Evolutionary conservation across 2,329 filamentous ascomycete genomes (phyloP), one percentile per base, ranked within the genome.

Genomic region (Talaromyces sp.): DNA sequence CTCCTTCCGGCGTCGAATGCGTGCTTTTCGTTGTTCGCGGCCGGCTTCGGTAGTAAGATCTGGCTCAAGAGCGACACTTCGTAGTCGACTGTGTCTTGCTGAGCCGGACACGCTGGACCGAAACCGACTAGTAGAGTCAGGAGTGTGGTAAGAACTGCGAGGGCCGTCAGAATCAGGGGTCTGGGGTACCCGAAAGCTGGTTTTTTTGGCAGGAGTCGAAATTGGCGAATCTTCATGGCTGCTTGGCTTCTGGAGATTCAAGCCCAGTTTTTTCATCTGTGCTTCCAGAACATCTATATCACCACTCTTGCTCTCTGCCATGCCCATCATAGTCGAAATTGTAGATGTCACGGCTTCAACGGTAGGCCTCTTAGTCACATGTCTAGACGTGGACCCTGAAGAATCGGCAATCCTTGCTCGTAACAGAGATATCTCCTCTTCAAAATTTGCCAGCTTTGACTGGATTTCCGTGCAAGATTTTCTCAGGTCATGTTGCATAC

Each of bases 311-410:
- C 92, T 91, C 80, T 98, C 91, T 0, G 90, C 90, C 89, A 97
- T 94, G 63, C 82, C 85, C 36, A 93, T 97, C 89, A 99, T 93
- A 72, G 95, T 96, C 62, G 83, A 82, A 66, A 99, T 96, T 0
- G 95, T 99, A 63, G 90, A 91, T 67, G 93, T 89, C 23, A 99
- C 91, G 0, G 92, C 91, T 68, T 97, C 95, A 9, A 97, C 91
- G 0, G 93, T 97, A 0, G 95, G 95, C 4, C 88, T 85, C 57
- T 83, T 81, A 36, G 83, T 66, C 80, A 66, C 58, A 68, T 50
- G 63, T 64, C 58, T 60, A 66, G 50, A 70, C 30, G 54, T 63
- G 2, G 72, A 69, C 31, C 71, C 83, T 51, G 78, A 74, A 28
- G 78, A 76, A 23, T 85, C 83, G 0, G 89, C 88, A 18, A 97